Evolutionary conservation across 305 asterid species (phyloP).

Genomic region (Solanum hybrid): DNA sequence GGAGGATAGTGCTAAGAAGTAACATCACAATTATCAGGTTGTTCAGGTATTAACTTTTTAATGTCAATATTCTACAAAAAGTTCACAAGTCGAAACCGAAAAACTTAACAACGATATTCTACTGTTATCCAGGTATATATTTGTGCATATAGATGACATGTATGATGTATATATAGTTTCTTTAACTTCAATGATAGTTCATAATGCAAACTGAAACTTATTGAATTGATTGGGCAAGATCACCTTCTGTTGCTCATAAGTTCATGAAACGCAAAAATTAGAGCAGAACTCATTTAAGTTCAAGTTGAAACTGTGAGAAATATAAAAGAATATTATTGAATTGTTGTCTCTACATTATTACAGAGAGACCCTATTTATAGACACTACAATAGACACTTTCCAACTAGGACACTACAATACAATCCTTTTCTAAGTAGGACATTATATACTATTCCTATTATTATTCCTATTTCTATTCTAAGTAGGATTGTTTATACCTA

Average conservation of each 20-base stretch:
- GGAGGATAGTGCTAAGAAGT: slow-evolving; percentile 71
- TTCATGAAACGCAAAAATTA: not conserved
- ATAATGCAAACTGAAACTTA: not conserved
- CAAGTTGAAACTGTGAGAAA: not conserved
- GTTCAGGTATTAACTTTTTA: not conserved
- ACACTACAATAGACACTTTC: too few species aligned
- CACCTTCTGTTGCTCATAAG: not conserved
- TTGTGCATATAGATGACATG: not conserved
- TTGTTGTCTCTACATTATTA: too few species aligned
- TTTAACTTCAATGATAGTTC: not conserved
- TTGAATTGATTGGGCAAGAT: not conserved
- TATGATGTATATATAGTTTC: not conserved
- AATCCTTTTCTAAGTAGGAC: too few species aligned
- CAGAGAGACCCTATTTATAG: too few species aligned
- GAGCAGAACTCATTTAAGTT: not conserved
- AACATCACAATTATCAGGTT: slow-evolving; percentile 1
- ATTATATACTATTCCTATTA: too few species aligned
- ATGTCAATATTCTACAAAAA: not conserved
- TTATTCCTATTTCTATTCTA: too few species aligned
- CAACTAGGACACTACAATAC: too few species aligned
- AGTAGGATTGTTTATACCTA: too few species aligned
- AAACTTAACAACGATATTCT: not conserved
- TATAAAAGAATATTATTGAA: too few species aligned
- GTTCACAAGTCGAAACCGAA: not conserved
- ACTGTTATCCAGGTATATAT: not conserved